A percentile compares a stretch with the other conserved stretches of the same genome.
These are phyloP conservation scores for Phalaenopsis equestris DNA, from an alignment of 106 monocot species.

Conservation along the genomic window DNA sequence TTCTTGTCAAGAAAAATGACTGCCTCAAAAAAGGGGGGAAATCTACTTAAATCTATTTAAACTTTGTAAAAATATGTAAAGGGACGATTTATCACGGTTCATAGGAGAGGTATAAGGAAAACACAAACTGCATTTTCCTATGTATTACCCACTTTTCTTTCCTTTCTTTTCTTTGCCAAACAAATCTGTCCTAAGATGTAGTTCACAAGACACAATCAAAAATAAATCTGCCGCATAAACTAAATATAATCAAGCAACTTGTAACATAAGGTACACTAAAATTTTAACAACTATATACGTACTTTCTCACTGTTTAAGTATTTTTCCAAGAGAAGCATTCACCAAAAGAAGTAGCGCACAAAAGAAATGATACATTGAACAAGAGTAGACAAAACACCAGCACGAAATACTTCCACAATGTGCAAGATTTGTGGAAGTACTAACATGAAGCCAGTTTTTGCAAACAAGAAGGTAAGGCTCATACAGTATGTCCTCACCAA, in stretches of 20 bases:
- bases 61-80: not conserved
- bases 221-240: not conserved
- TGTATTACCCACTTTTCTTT: not conserved
- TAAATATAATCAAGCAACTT: not conserved
- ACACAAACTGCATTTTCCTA: not conserved
- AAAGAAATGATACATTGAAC: not conserved
- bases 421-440: not conserved
- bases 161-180: not conserved
- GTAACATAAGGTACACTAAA: too few species aligned
- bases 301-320: not conserved
- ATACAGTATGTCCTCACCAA: constrained; percentile 46
- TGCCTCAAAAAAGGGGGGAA: not conserved
- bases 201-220: not conserved
- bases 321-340: not conserved
- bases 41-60: not conserved
- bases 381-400: not conserved
- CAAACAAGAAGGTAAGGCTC: not conserved
- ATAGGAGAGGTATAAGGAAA: not conserved
- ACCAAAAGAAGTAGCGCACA: not conserved
- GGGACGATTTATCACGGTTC: not conserved
- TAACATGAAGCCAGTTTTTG: not conserved
- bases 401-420: not conserved
- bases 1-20: not conserved
- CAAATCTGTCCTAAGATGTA: not conserved
- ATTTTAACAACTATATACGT: not conserved